phyloP scores from a whole-genome alignment of 495 filamentous ascomycete species.

The Aspergillus panamensis region DNA sequence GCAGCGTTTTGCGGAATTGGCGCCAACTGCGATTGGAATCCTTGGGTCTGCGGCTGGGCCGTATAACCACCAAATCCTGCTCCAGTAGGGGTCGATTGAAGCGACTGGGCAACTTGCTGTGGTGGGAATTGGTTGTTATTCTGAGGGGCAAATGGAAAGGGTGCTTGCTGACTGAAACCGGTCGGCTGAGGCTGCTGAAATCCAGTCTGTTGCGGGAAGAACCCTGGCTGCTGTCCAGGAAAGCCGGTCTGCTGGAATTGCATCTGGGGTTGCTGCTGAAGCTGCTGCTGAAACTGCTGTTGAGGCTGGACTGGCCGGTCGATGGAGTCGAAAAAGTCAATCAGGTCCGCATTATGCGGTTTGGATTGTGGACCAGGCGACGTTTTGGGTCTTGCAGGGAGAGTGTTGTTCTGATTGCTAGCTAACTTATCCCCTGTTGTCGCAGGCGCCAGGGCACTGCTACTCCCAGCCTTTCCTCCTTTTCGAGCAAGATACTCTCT shows the following conservation, averaged over 20 bases:
- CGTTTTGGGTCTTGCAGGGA: constrained; percentile 24
- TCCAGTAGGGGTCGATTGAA: constrained; percentile 66
- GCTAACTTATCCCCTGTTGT: constrained; percentile 24
- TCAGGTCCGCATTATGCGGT: constrained; percentile 75
- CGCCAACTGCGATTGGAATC: constrained; percentile 48
- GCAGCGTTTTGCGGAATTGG: constrained; percentile 64
- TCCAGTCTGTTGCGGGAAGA: constrained; percentile 35
- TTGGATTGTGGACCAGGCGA: constrained; percentile 33
- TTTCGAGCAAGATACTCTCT: constrained; percentile 85
- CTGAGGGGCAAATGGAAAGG: constrained; percentile 45
- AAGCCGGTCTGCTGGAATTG: constrained; percentile 52
- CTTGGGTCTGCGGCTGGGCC: constrained; percentile 57
- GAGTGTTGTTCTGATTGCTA: constrained; percentile 19
- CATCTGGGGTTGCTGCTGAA: constrained; percentile 1
- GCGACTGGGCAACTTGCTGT: constrained; percentile 41
- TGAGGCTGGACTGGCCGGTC: constrained; percentile 70
- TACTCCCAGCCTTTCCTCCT: constrained; percentile 63
- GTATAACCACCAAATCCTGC: constrained; percentile 86
- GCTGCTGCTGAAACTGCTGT: constrained; percentile 18
- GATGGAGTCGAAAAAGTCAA: constrained; percentile 98
- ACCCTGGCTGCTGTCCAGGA: constrained; percentile 38
- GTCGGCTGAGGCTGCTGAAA: constrained; percentile 32
- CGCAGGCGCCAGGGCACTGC: constrained; percentile 16
- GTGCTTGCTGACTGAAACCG: constrained; percentile 23
- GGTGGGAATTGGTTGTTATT: constrained; percentile 54